phyloP scores from a whole-genome alignment of 2,329 filamentous ascomycete genomes.

The Fusarium burgessii region DNA sequence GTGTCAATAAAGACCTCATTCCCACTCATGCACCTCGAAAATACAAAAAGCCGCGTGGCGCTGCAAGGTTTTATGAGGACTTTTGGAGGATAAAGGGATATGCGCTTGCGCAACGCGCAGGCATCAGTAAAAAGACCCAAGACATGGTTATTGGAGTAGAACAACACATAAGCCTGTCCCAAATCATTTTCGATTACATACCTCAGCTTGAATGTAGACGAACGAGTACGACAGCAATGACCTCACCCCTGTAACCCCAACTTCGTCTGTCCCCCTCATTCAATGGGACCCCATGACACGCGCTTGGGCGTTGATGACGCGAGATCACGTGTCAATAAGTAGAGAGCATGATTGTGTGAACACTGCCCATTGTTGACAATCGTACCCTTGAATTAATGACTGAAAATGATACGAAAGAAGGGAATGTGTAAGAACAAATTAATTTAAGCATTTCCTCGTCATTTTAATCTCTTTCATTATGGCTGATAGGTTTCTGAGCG shows the following conservation, averaged over 20 bases:
- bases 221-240: slow-evolving; percentile 20
- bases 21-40: slow-evolving; percentile 24
- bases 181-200: background rate
- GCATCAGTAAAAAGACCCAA: slow-evolving; percentile 6
- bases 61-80: slow-evolving; percentile 43
- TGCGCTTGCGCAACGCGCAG: slow-evolving; percentile 20
- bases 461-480: background rate
- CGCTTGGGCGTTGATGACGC: slow-evolving; percentile 50
- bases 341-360: slow-evolving; percentile 3
- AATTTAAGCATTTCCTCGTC: background rate
- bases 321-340: slow-evolving; percentile 50
- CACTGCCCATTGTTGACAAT: background rate
- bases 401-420: background rate
- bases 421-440: background rate
- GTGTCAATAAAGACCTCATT: slow-evolving; percentile 18
- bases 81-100: slow-evolving; percentile 17
- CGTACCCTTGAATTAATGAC: too few relatives aligned
- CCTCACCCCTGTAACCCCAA: slow-evolving; percentile 34
- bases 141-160: background rate
- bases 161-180: background rate
- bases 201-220: background rate
- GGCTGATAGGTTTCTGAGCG: background rate
- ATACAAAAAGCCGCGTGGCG: slow-evolving; percentile 40
- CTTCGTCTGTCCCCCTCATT: slow-evolving; percentile 29
- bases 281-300: slow-evolving; percentile 30